Percentiles rank a stretch among this genome's conserved stretches.
Conservation (phyloP, 2,329 filamentous ascomycete genomes). For the Ophiosphaerella narmari region DNA sequence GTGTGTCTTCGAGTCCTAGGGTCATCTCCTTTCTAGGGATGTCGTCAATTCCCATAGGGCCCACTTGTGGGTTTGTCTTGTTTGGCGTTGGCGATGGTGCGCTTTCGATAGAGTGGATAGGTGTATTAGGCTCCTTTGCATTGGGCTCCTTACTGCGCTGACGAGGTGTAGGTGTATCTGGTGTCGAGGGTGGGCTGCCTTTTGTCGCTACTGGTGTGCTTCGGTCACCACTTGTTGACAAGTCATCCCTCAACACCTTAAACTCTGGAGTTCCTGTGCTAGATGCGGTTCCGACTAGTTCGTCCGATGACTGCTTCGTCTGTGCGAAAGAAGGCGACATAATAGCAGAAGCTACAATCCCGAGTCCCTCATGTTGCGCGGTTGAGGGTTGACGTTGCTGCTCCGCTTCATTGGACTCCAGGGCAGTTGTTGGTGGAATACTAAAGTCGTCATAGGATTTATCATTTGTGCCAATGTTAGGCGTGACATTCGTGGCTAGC, state of each 20-base stretch:
- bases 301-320: constrained; percentile 41
- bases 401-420: constrained; percentile 20
- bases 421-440: constrained; percentile 33
- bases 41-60: constrained; percentile 5
- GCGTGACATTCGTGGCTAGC: constrained; percentile 15
- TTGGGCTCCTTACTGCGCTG: constrained; percentile 17
- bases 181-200: constrained; percentile 15
- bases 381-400: constrained; percentile 12
- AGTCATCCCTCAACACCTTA: constrained; percentile 1
- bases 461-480: constrained; percentile 10
- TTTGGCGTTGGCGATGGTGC: background rate
- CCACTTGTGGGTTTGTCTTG: background rate
- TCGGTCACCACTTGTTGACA: constrained; percentile 21
- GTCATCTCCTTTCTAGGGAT: background rate
- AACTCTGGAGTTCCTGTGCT: constrained; percentile 32
- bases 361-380: constrained; percentile 31
- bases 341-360: constrained; percentile 18
- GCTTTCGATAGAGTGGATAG: background rate
- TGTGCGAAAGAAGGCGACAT: constrained; percentile 36
- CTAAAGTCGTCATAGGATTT: constrained; percentile 37
- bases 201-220: constrained; percentile 14
- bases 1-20: background rate
- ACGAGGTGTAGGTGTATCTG: constrained; percentile 27
- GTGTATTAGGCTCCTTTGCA: background rate
- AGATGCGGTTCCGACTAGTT: constrained; percentile 34